Conservation (phyloP, 352 stramenopile genomes). For the Phytophthora ohioensis region DNA sequence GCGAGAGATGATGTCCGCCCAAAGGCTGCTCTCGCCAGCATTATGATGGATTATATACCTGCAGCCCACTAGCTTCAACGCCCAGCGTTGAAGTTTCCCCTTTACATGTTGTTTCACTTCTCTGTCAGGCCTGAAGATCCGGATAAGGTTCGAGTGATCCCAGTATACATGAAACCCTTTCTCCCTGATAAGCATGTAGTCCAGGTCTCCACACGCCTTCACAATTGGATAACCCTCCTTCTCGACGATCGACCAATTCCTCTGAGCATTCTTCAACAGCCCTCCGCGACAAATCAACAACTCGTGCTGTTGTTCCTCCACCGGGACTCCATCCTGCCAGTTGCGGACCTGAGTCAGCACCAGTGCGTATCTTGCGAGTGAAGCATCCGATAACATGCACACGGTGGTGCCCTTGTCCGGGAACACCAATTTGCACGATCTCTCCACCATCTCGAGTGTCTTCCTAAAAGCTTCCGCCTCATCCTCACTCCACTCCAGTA, state of each 20-base stretch:
- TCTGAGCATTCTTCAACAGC: conserved; percentile 1
- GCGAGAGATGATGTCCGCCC: conserved; percentile 16
- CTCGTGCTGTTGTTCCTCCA: conserved; percentile 19
- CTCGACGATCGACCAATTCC: conserved; percentile 24
- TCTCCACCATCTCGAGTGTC: conserved; percentile 9
- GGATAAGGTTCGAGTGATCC: conserved; percentile 25
- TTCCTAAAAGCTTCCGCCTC: background rate
- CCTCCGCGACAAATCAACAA: conserved; percentile 12
- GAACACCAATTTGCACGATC: conserved; percentile 20
- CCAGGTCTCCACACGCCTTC: conserved; percentile 15
- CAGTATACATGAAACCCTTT: conserved; percentile 15
- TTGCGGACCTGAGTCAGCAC: conserved; percentile 10
- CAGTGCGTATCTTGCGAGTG: background rate
- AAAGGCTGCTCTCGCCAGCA: conserved; percentile 29
- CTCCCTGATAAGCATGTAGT: conserved; percentile 12
- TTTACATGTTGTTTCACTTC: conserved; percentile 21
- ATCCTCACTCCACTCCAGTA: conserved; percentile 9
- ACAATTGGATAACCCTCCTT: conserved; percentile 18
- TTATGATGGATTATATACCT: conserved; percentile 30
- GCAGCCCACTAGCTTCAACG: conserved; percentile 4
- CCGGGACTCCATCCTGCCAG: conserved; percentile 2
- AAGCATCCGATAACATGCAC: conserved; percentile 19
- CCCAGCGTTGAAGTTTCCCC: conserved; percentile 26
- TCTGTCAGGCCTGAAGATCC: conserved; percentile 6
- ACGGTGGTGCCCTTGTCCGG: conserved; percentile 2